A percentile compares a stretch with the other conserved stretches of the same genome.
These are phyloP conservation scores for Pythium utonaiense DNA, from an alignment of 352 stramenopile genomes.

Conservation along the genomic window DNA sequence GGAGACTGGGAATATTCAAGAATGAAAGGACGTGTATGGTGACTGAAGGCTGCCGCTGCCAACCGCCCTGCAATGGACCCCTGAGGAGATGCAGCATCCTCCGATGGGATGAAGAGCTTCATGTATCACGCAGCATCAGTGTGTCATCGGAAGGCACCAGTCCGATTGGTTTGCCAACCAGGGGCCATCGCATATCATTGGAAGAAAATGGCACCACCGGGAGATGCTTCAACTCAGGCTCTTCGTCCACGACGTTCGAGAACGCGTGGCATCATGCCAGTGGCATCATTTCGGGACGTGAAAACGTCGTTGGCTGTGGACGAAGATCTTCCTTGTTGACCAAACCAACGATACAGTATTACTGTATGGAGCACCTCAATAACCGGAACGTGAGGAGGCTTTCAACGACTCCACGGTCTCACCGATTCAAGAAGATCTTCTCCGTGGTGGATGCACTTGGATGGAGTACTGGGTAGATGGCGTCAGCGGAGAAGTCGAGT, in stretches of 20 bases:
- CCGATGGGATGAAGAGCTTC: too few relatives aligned
- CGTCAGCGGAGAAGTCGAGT: conserved; percentile 42
- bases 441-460: conserved; percentile 33
- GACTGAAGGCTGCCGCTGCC: not conserved
- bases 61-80: not conserved
- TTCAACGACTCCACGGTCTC: not conserved
- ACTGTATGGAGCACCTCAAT: too few relatives aligned
- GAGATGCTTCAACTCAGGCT: not conserved
- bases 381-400: not conserved
- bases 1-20: not conserved
- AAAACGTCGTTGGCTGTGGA: not conserved
- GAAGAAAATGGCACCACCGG: not conserved
- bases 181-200: not conserved
- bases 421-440: conserved; percentile 33
- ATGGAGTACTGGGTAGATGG: conserved; percentile 33
- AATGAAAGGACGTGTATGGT: not conserved
- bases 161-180: not conserved
- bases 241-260: not conserved
- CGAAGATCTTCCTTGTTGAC: too few relatives aligned
- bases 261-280: not conserved
- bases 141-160: not conserved
- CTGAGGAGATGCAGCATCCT: too few relatives aligned
- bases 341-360: too few relatives aligned
- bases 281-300: too few relatives aligned
- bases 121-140: not conserved